A percentile compares a stretch with the other conserved stretches of the same genome.
These are phyloP conservation scores for Quercus robur DNA, from an alignment of 306 rosid species.

Conservation along the genomic window DNA sequence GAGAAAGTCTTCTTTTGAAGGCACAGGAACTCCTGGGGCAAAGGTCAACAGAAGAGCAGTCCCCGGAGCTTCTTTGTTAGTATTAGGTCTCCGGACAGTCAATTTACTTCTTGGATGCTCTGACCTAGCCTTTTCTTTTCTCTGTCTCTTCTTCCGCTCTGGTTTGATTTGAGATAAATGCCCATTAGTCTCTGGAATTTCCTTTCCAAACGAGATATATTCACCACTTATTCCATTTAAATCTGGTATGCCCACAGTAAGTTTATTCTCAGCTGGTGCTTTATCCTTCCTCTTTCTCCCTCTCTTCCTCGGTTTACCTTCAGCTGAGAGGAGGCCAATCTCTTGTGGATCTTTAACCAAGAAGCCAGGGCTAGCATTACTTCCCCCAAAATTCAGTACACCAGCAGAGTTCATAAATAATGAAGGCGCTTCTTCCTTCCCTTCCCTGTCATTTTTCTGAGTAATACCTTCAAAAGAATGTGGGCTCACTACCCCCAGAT, in stretches of 20 bases:
- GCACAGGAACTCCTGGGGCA: conserved; percentile 51
- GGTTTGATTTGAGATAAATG: conserved; percentile 33
- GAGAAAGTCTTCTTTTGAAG: conserved; percentile 63
- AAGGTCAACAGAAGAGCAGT: conserved; percentile 65
- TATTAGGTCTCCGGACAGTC: conserved; percentile 26
- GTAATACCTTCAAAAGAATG: conserved; percentile 4
- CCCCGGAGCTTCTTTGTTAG: conserved; percentile 35
- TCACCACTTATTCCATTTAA: conserved; percentile 53
- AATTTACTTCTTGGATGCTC: conserved; percentile 20
- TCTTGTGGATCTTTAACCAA: conserved; percentile 10
- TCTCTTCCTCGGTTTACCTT: conserved; percentile 2
- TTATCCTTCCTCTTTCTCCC: conserved; percentile 29
- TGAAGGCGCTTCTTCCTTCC: conserved; percentile 18
- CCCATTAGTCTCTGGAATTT: conserved; percentile 27
- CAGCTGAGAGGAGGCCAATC: background rate
- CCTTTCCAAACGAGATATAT: conserved; percentile 27
- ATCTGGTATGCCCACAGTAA: conserved; percentile 53
- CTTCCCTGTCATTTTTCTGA: conserved; percentile 7
- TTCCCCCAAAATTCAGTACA: conserved; percentile 9
- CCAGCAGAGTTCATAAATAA: conserved; percentile 22
- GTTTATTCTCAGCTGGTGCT: conserved; percentile 22
- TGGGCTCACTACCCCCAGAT: conserved; percentile 27
- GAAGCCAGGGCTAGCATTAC: conserved; percentile 1
- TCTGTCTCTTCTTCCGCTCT: conserved; percentile 32
- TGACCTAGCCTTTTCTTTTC: conserved; percentile 30